A percentile compares a stretch with the other conserved stretches of the same genome.
Conservation (phyloP, 192 early-diverging fungal species). For the Coemansia sp. region DNA sequence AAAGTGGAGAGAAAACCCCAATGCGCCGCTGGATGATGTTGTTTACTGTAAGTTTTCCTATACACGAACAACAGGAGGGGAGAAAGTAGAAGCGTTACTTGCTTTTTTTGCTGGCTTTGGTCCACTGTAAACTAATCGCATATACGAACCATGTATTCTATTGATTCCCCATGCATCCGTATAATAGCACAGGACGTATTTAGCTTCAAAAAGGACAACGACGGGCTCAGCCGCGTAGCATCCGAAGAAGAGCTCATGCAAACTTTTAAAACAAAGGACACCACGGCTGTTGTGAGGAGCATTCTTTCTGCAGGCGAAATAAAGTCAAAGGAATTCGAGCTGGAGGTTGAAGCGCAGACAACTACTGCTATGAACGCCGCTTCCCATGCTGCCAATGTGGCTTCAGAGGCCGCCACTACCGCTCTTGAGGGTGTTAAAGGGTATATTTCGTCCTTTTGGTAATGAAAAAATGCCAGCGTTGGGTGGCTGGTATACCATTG, state of each 20-base stretch:
- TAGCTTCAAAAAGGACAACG: slow-evolving; percentile 28
- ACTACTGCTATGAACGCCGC: slow-evolving; percentile 45
- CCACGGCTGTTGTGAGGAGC: slow-evolving; percentile 43
- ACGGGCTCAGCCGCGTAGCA: slow-evolving; percentile 27
- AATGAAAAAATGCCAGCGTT: neutral
- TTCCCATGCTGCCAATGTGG: slow-evolving; percentile 42
- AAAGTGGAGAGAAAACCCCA: slow-evolving; percentile 47
- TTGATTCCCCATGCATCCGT: too few species aligned
- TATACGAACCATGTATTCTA: neutral
- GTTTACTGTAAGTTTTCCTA: slow-evolving; percentile 48
- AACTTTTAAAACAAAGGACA: slow-evolving; percentile 49
- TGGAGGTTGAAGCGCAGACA: slow-evolving; percentile 49
- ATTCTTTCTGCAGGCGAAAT: slow-evolving; percentile 43
- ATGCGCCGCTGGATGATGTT: slow-evolving; percentile 40
- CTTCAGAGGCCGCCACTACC: slow-evolving; percentile 40
- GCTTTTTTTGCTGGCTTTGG: neutral
- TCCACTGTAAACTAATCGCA: neutral
- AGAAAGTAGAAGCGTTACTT: neutral
- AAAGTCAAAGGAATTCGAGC: slow-evolving; percentile 36
- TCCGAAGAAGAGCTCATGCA: slow-evolving; percentile 38
- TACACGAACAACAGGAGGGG: neutral
- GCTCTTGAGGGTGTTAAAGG: slow-evolving; percentile 39
- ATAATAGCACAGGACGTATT: slow-evolving; percentile 39
- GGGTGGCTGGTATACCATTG: neutral
- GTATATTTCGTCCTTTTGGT: slow-evolving; percentile 52